Evolutionary conservation across 768 basidiomycete species (phyloP).

Genomic region (Pholiota conissans): DNA sequence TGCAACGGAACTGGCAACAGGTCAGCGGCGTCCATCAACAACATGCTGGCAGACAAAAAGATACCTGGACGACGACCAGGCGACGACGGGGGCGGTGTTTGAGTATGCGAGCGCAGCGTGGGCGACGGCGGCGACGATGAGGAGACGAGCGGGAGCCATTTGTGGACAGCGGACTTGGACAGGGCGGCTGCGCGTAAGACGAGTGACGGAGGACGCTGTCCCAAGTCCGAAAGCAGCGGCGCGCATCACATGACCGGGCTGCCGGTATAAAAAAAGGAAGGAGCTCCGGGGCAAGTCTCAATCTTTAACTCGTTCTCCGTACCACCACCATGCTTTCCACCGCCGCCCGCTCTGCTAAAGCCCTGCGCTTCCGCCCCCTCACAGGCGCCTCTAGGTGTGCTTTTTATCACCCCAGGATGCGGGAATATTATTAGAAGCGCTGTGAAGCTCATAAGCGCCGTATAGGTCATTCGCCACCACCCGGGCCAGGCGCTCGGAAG

Average conservation of each 20-base stretch:
- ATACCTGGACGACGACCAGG: slow-evolving; percentile 74
- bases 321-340: slow-evolving; percentile 24
- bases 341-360: slow-evolving; percentile 21
- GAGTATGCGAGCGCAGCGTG: slow-evolving; percentile 56
- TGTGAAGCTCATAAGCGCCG: not conserved
- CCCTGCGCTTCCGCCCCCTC: slow-evolving; percentile 13
- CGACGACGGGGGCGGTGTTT: slow-evolving; percentile 62
- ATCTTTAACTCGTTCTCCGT: not conserved
- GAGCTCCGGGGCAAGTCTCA: not conserved
- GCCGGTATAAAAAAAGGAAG: not conserved
- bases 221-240: slow-evolving; percentile 2
- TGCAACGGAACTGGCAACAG: slow-evolving; percentile 42
- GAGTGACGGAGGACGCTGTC: slow-evolving; percentile 1
- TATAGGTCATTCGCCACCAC: slow-evolving; percentile 40
- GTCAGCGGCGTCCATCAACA: not conserved
- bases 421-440: not conserved
- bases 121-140: slow-evolving; percentile 45
- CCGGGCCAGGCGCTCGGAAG: slow-evolving; percentile 28
- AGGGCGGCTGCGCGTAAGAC: slow-evolving; percentile 5
- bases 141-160: slow-evolving; percentile 42
- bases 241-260: slow-evolving; percentile 23
- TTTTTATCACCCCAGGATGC: not conserved
- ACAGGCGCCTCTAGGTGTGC: slow-evolving; percentile 14
- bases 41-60: not conserved
- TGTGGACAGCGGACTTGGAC: slow-evolving; percentile 6